Evolutionary conservation across 805 yeast genomes (phyloP), one percentile per base, ranked within the genome.

Genomic region (Candida hungchunana): DNA sequence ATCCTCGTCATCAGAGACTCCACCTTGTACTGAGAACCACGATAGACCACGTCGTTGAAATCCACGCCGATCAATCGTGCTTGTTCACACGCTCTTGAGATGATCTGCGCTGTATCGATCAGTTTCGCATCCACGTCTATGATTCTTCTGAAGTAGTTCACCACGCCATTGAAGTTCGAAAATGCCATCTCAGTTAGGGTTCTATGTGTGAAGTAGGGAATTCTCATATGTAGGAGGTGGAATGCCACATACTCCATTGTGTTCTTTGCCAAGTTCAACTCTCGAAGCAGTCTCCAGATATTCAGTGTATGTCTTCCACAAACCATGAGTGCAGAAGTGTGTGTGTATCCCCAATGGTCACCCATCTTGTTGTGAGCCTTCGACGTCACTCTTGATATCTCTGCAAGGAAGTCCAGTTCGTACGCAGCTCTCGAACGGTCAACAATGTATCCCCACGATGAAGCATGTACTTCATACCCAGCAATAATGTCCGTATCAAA

Each of bases 21-120:
- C 3, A 93, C 96, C 54, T 86, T 89, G 55, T 70, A 93, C 53
- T 93, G 98, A 0, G 97, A 90, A 0, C 98, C 98, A 40, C 98
- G 59, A 34, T 85, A 82, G 41, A 83, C 76, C 7, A 88, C 86
- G 3, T 97, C 86, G 53, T 79, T 73, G 55, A 88, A 93, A 49
- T 93, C 97, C 18, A 93, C 76, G 0, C 98, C 98, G 16, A 88
- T 71, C 21, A 93, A 58, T 31, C 96, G 66, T 0, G 96, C 85
- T 56, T 85, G 84, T 47, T 89, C 97, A 11, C 82, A 74, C 15
- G 82, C 84, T 47, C 79, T 69, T 10, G 78, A 67, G 2, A 90
- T 66, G 5, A 84, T 50, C 48, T 88, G 96, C 36, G 75, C 79
- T 16, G 72, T 66, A 5, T 68, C 71, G 5, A 39, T 69, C 49